Base-by-base conservation (phyloP, 2,329 filamentous ascomycete genomes). In the Allantophomopsis lycopodina region DNA sequence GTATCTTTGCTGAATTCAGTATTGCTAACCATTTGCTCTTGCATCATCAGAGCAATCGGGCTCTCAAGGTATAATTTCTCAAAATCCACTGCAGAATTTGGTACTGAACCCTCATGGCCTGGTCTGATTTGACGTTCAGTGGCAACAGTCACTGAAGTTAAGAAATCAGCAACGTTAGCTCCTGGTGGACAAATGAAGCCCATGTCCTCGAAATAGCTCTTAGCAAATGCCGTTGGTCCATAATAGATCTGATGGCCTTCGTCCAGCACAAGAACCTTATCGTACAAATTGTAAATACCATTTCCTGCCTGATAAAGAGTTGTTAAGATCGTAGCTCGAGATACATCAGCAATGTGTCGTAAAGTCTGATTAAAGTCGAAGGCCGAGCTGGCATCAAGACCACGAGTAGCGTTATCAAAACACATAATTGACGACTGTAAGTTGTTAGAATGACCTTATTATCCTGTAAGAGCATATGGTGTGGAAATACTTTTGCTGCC, bases 201-300 rank as follows among this genome's bases (percentile, higher is more conserved):
- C 13, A 83, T 63, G 37, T 75, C 64, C 42, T 75, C 64, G 52
- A 85, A 83, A 55, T 82, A 84, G 42, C 71, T 62, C 41, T 67
- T 71, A 3, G 80, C 79, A 35, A 72, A 64, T n/a, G 62, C 60
- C 2, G 70, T 66, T 2, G 69, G 73, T 0, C 79, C 79, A 52
- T 76, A 73, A 59, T 73, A 84, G 40, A 83, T 71, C 59, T 78
- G 75, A 5, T 71, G 68, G 1, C 79, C 77, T 41, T 71, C 63
- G 44, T 84, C 78, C 36, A 87, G 80, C n/a, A 87, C 70, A 36
- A 84, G 58, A 0, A 86, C 80, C 56, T 85, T 86, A 56, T 86
- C 82, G 60, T 83, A 82, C 2, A 81, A 63, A 44, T 74, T 65
- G 53, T 79, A 79, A 49, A 82, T 78, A 15, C 69, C 70, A 52